A percentile compares a stretch with the other conserved stretches of the same genome.
Evolutionary conservation across 1,284 basidiomycete species (phyloP).

Genomic region (Agroathelia rolfsii): DNA sequence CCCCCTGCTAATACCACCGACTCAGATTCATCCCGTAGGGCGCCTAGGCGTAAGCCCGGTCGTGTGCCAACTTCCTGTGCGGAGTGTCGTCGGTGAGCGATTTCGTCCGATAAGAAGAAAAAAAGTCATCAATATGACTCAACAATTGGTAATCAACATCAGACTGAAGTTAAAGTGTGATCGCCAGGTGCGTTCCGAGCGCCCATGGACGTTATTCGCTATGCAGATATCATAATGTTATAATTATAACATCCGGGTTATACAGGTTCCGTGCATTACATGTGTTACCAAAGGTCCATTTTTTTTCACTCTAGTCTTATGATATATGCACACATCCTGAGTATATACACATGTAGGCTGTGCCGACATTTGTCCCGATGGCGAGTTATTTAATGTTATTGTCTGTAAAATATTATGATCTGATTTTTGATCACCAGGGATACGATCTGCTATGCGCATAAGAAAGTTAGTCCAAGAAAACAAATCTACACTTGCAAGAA

Average conservation of each 20-base stretch:
- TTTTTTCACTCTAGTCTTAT: too few species aligned
- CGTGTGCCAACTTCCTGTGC: conserved; percentile 58
- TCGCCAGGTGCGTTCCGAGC: conserved; percentile 39
- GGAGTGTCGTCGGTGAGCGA: conserved; percentile 50
- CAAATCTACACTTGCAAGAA: too few species aligned
- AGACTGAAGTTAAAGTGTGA: conserved; percentile 68
- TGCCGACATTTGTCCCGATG: conserved; percentile 60
- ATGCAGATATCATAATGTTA: conserved; percentile 1
- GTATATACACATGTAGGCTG: too few species aligned
- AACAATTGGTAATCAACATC: neutral
- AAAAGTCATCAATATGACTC: conserved; percentile 4
- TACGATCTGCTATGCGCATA: conserved; percentile 12
- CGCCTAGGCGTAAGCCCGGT: conserved; percentile 35
- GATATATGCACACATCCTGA: too few species aligned
- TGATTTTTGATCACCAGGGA: too few species aligned
- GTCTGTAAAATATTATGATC: conserved; percentile 9
- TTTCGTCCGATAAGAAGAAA: conserved; percentile 7
- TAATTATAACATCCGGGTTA: conserved; percentile 9
- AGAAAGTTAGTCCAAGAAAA: conserved; percentile 5
- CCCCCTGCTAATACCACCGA: too few species aligned
- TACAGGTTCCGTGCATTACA: conserved; percentile 60
- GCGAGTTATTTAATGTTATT: conserved; percentile 23
- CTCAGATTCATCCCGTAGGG: too few species aligned
- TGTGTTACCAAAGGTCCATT: conserved; percentile 56
- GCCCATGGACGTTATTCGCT: conserved; percentile 4